Conservation (phyloP, 2,329 filamentous ascomycete genomes). For the Aspergillus cejpii region DNA sequence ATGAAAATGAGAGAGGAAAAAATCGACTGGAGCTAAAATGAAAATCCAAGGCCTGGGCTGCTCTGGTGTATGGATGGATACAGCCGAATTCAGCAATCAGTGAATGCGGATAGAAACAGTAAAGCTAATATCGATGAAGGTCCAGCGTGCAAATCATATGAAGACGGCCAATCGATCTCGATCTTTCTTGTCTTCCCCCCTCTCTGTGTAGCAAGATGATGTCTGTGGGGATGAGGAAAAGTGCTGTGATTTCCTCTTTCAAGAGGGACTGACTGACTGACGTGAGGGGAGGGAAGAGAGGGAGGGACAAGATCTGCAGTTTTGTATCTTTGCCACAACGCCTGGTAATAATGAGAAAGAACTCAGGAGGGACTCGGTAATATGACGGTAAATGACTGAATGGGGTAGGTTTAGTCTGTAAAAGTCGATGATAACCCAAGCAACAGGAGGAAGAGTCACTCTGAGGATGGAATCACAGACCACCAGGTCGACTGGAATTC, state of each 20-base stretch:
- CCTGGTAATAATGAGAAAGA: not conserved
- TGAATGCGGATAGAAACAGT: constrained; percentile 9
- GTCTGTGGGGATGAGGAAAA: constrained; percentile 7
- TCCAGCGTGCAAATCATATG: constrained; percentile 13
- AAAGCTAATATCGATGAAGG: constrained; percentile 9
- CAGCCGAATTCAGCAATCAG: constrained; percentile 7
- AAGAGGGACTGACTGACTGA: not conserved
- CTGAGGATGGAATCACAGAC: too few species aligned
- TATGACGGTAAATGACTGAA: constrained; percentile 4
- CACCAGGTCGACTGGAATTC: not conserved
- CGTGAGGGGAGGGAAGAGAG: constrained; percentile 3
- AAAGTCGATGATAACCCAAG: not conserved
- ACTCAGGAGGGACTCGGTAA: constrained; percentile 1
- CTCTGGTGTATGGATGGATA: constrained; percentile 13
- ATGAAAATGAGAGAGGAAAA: not conserved
- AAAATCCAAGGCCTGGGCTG: not conserved
- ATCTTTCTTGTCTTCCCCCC: constrained; percentile 6
- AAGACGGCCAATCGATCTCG: constrained; percentile 10
- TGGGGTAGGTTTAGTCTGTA: not conserved
- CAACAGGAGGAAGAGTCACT: constrained; percentile 4
- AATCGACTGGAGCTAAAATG: not conserved
- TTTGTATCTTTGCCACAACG: constrained; percentile 1
- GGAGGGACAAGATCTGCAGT: constrained; percentile 13
- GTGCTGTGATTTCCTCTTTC: not conserved
- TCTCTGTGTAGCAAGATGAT: constrained; percentile 12